Percentiles rank a stretch among this genome's conserved stretches.
phyloP scores from a whole-genome alignment of 805 yeast species.

The Starmerella khaoyaiensis region DNA sequence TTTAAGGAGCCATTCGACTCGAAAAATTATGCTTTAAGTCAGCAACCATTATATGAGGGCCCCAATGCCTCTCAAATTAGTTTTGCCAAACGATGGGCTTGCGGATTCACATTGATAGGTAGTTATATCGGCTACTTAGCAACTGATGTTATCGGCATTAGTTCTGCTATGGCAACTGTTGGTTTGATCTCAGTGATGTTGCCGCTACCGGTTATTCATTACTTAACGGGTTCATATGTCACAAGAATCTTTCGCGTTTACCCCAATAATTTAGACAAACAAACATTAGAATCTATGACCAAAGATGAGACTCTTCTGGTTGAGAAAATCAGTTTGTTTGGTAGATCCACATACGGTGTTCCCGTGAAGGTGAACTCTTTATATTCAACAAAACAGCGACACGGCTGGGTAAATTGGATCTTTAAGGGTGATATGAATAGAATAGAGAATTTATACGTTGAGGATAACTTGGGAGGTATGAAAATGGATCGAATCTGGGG shows the following conservation, averaged over 20 bases:
- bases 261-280: constrained; percentile 40
- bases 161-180: constrained; percentile 35
- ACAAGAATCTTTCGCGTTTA: constrained; percentile 59
- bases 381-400: constrained; percentile 26
- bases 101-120: constrained; percentile 51
- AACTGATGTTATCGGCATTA: constrained; percentile 36
- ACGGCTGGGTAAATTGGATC: constrained; percentile 40
- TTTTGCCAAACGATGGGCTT: constrained; percentile 45
- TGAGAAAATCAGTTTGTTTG: constrained; percentile 56
- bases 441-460: constrained; percentile 39
- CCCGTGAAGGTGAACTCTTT: constrained; percentile 42
- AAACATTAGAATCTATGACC: constrained; percentile 48
- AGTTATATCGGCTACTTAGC: constrained; percentile 46
- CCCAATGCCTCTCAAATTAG: constrained; percentile 52
- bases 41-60: constrained; percentile 50
- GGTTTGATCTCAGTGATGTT: constrained; percentile 35
- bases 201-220: constrained; percentile 46
- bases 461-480: constrained; percentile 66
- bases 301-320: constrained; percentile 51
- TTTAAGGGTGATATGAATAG: constrained; percentile 26
- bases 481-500: constrained; percentile 82
- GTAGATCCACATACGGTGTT: constrained; percentile 51
- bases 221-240: constrained; percentile 53
- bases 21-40: constrained; percentile 39
- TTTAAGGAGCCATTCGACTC: constrained; percentile 38